Percentiles rank a stretch among this genome's conserved stretches.
These are phyloP conservation scores for Favolaschia claudopus DNA, from an alignment of 768 basidiomycete genomes.

Conservation along the genomic window DNA sequence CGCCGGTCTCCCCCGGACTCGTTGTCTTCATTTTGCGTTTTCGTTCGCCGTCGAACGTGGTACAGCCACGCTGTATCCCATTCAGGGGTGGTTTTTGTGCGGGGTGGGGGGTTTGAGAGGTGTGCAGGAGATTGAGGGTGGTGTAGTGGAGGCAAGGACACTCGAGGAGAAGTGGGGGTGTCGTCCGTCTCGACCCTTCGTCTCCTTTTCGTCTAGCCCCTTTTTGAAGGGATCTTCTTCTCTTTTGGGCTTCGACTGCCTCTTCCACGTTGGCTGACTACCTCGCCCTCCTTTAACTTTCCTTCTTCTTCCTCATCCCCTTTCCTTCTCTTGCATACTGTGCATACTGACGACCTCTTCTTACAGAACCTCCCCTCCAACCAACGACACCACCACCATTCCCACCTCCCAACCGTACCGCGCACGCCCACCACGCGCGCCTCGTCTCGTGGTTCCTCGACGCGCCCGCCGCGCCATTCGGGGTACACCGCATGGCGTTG, in stretches of 20 bases:
- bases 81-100: not conserved
- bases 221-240: not conserved
- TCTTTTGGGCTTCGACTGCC: not conserved
- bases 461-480: constrained; percentile 73
- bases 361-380: constrained; percentile 3
- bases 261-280: not conserved
- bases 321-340: not conserved
- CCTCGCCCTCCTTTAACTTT: not conserved
- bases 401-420: constrained; percentile 49
- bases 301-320: not conserved
- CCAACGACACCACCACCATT: not conserved
- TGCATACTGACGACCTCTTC: not conserved
- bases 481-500: constrained; percentile 79
- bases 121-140: not conserved
- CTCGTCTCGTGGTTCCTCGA: constrained; percentile 81
- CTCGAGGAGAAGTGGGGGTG: not conserved
- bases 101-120: not conserved
- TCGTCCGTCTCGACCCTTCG: not conserved
- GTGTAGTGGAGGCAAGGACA: not conserved
- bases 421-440: constrained; percentile 69
- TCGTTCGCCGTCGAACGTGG: too few relatives aligned
- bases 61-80: too few relatives aligned
- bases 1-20: too few relatives aligned
- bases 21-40: too few relatives aligned
- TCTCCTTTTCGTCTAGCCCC: too few relatives aligned